Evolutionary conservation across 202 grass and related monocot species (phyloP).

Genomic region (Panicum virgatum): DNA sequence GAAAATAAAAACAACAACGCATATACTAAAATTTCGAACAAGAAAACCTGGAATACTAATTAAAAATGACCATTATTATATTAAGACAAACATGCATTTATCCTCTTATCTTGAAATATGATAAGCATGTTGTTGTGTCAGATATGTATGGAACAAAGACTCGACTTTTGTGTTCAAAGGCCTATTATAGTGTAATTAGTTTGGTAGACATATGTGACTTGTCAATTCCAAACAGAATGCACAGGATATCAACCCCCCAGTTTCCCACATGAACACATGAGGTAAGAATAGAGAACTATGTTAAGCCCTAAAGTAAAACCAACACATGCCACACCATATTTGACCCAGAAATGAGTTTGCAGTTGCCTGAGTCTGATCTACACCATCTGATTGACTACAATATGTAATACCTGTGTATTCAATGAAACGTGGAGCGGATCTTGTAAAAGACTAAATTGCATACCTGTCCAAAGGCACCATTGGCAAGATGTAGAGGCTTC

Average conservation of each 20-base stretch:
- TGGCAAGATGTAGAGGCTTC: slow-evolving; percentile 19
- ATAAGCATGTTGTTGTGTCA: not conserved
- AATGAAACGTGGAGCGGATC: slow-evolving; percentile 5
- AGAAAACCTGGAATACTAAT: slow-evolving; percentile 1
- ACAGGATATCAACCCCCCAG: not conserved
- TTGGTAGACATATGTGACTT: not conserved
- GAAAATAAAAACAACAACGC: not conserved
- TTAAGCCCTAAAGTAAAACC: not conserved
- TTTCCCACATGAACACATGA: not conserved
- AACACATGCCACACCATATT: not conserved
- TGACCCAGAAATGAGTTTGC: slow-evolving; percentile 16
- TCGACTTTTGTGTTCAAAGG: not conserved
- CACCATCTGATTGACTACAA: not conserved
- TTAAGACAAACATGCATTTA: not conserved
- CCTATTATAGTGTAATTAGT: not conserved
- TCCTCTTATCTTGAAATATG: not conserved
- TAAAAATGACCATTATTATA: not conserved
- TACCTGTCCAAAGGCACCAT: slow-evolving; percentile 51
- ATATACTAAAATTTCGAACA: not conserved
- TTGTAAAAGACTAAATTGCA: slow-evolving; percentile 5
- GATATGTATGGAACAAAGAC: not conserved
- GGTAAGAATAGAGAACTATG: not conserved
- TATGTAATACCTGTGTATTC: not conserved
- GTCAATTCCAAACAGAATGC: not conserved
- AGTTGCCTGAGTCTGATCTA: not conserved